Percentiles rank a stretch among this genome's conserved stretches.
These are phyloP conservation scores for Cadophora sp. DNA, from an alignment of 2,329 filamentous ascomycete genomes.

Conservation along the genomic window DNA sequence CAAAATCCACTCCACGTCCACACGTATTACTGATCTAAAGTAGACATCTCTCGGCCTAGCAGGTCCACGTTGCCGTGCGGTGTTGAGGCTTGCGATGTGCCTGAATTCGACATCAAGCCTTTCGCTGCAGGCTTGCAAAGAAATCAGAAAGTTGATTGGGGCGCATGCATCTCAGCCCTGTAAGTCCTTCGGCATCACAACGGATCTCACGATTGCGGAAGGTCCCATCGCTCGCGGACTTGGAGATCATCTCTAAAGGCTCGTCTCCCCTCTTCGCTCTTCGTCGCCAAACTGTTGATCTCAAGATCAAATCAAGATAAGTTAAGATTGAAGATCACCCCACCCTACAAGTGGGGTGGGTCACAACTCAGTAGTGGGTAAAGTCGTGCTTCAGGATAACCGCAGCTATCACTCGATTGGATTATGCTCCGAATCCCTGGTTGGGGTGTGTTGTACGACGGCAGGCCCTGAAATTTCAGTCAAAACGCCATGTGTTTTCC, in stretches of 20 bases:
- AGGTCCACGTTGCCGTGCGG: constrained; percentile 12
- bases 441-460: background rate
- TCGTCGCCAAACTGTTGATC: background rate
- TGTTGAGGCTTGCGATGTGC: constrained; percentile 3
- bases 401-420: background rate
- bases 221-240: background rate
- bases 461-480: background rate
- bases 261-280: background rate
- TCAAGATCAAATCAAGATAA: background rate
- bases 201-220: constrained; percentile 8
- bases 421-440: background rate
- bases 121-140: no score
- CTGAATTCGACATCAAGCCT: constrained; percentile 4
- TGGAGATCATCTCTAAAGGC: background rate
- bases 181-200: background rate
- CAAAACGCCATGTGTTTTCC: constrained; percentile 3
- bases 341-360: background rate
- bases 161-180: constrained; percentile 11
- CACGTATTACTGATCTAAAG: background rate
- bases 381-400: background rate
- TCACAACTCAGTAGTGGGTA: no score
- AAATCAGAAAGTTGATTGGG: background rate
- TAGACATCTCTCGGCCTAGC: constrained; percentile 6
- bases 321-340: background rate
- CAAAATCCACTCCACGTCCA: background rate